Evolutionary conservation across 306 rosid species (phyloP).

Genomic region (Rosa multiflora): DNA sequence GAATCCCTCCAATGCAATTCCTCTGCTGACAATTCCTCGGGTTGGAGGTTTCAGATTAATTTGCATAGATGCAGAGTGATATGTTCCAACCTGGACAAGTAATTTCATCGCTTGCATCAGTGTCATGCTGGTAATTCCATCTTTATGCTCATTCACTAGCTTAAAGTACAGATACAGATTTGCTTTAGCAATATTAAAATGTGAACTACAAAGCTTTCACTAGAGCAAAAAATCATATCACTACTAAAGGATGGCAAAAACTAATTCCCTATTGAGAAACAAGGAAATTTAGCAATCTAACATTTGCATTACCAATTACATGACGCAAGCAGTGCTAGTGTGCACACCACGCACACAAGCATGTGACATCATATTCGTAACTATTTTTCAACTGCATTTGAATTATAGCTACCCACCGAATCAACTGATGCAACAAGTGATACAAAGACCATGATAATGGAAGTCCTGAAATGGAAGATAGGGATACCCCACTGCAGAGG

Average conservation of each 20-base stretch:
- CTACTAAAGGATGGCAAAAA: neutral
- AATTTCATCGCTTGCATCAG: conserved; percentile 11
- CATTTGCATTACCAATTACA: neutral
- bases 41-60: conserved; percentile 67
- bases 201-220: neutral
- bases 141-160: neutral
- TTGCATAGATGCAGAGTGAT: conserved; percentile 56
- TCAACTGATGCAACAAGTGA: conserved; percentile 86
- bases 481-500: conserved; percentile 94
- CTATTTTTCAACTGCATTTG: conserved; percentile 10
- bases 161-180: neutral
- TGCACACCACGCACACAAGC: neutral
- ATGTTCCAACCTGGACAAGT: conserved; percentile 73
- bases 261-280: neutral
- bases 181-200: neutral
- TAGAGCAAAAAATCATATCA: conserved; percentile 13
- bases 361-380: neutral
- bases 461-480: conserved; percentile 74
- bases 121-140: conserved; percentile 14
- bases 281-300: neutral
- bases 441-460: conserved; percentile 72
- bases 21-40: conserved; percentile 85
- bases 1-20: conserved; percentile 94
- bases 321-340: neutral
- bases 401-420: conserved; percentile 53